Percentiles rank a stretch among this genome's conserved stretches.
These are phyloP conservation scores for Eucalyptus sp. DNA, from an alignment of 345 rosid species.

Conservation along the genomic window DNA sequence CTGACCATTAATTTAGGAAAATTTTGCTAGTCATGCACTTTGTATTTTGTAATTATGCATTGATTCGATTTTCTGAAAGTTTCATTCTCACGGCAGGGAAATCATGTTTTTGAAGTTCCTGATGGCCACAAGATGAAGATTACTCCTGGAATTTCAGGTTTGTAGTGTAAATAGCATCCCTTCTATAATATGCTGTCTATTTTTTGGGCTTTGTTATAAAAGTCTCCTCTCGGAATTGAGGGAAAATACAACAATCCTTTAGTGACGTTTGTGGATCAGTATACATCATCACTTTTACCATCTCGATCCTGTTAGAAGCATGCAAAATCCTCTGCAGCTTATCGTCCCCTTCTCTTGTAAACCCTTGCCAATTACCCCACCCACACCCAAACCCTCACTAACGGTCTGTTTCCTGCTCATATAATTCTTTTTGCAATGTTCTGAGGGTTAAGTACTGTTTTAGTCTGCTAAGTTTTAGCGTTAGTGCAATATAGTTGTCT, in stretches of 20 bases:
- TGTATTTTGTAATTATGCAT: neutral
- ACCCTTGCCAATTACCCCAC: neutral
- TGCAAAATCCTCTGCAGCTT: neutral
- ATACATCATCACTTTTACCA: neutral
- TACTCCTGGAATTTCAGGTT: slow-evolving; percentile 54
- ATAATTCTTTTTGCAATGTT: neutral
- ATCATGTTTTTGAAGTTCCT: slow-evolving; percentile 82
- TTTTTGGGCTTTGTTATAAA: no score
- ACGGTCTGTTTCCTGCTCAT: neutral
- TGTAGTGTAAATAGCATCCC: neutral
- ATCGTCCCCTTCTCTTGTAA: neutral
- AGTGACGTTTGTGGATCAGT: neutral
- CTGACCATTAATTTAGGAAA: neutral
- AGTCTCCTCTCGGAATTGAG: neutral
- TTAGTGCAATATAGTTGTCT: neutral
- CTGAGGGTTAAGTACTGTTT: neutral
- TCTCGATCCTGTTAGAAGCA: neutral
- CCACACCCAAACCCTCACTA: neutral
- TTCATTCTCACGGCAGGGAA: slow-evolving; percentile 37
- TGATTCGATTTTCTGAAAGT: neutral
- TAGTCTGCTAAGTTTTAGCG: neutral
- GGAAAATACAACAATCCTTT: neutral
- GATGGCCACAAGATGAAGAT: slow-evolving; percentile 64
- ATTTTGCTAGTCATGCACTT: neutral
- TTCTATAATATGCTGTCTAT: neutral